phyloP scores from a whole-genome alignment of 164 flowering plant species.

The grape (Vitis vinifera) region DNA sequence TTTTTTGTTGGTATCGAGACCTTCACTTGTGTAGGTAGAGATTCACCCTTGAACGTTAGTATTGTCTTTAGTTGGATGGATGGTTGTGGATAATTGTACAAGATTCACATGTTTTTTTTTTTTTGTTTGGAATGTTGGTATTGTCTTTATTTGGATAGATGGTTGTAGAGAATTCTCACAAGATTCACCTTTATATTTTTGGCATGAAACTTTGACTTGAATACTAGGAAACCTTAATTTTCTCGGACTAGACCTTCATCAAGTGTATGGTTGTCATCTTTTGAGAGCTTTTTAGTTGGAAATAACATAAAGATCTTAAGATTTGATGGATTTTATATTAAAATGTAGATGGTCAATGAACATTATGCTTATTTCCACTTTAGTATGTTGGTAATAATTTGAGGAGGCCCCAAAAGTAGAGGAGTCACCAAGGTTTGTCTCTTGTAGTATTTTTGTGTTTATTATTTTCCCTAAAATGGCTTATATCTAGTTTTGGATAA shows the following conservation, averaged over 20 bases:
- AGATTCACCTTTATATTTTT: neutral
- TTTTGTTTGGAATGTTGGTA: neutral
- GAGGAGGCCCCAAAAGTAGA: neutral
- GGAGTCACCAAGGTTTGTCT: neutral
- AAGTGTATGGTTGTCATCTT: neutral
- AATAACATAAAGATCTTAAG: neutral
- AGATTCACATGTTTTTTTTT: neutral
- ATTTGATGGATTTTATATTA: neutral
- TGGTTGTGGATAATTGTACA: neutral
- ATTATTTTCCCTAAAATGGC: neutral
- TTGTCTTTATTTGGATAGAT: neutral
- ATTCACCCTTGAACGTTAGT: neutral
- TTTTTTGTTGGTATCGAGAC: too few species aligned
- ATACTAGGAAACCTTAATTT: neutral
- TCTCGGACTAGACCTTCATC: neutral
- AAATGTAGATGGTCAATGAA: too few species aligned
- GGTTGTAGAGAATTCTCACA: neutral
- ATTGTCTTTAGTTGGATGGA: neutral
- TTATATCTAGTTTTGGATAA: too few species aligned
- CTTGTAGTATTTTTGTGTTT: neutral
- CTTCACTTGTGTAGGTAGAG: conserved; percentile 48
- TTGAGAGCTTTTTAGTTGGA: neutral
- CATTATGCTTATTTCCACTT: neutral
- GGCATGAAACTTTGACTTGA: neutral
- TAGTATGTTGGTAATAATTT: neutral